Percentiles rank a stretch among this genome's conserved stretches.
These are phyloP conservation scores for Syzygium grande DNA, from an alignment of 345 rosid species.

Conservation along the genomic window DNA sequence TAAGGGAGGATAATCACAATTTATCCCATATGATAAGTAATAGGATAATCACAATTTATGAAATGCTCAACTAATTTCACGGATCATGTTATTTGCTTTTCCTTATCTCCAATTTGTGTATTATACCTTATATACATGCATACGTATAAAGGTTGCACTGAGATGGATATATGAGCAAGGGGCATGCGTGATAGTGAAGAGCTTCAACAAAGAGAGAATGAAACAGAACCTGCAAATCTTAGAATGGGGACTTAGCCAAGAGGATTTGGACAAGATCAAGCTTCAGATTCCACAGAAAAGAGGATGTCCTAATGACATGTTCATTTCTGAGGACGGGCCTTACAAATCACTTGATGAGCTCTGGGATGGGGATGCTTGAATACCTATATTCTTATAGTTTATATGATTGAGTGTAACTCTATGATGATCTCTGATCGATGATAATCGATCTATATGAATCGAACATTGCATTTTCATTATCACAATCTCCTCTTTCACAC, in stretches of 20 bases:
- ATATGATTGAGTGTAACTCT: not conserved
- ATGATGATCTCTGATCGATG: not conserved
- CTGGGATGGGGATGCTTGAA: not conserved
- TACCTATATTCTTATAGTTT: not conserved
- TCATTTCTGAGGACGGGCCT: not conserved
- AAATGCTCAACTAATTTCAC: not conserved
- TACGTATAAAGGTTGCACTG: conserved; percentile 3
- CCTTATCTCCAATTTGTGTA: not conserved
- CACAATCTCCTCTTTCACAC: not conserved
- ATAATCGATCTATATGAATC: not conserved
- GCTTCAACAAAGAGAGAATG: conserved; percentile 11
- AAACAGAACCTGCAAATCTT: not conserved
- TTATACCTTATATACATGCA: not conserved
- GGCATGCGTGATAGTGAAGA: not conserved
- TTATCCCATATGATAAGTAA: not conserved
- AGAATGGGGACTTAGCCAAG: conserved; percentile 5
- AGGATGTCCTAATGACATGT: not conserved
- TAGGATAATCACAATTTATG: not conserved
- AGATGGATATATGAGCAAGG: conserved; percentile 10
- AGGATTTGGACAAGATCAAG: not conserved
- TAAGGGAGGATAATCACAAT: not conserved
- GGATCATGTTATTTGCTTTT: not conserved
- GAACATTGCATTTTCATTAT: not conserved
- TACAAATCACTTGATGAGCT: conserved; percentile 4
- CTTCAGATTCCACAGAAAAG: not conserved